Conservation (phyloP, 2,329 filamentous ascomycete species). For the Apiospora phragmitis region DNA sequence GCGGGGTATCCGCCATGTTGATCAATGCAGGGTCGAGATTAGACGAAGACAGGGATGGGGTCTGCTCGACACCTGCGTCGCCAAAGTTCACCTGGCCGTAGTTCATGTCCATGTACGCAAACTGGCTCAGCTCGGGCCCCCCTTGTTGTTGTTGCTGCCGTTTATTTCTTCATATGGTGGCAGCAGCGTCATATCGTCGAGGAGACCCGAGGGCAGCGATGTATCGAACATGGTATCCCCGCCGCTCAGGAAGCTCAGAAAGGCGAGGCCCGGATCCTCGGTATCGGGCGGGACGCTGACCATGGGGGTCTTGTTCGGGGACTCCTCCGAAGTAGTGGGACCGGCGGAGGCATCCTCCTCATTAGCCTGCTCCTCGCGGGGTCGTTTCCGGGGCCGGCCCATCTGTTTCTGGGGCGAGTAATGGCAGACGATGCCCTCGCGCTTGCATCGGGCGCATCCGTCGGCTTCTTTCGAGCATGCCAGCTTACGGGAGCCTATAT, state of each 20-base stretch:
- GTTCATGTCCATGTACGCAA: conserved; percentile 23
- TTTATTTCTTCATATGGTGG: neutral
- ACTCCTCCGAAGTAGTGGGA: conserved; percentile 8
- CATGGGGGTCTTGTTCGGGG: conserved; percentile 26
- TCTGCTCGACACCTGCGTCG: conserved; percentile 19
- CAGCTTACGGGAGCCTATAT: conserved; percentile 61
- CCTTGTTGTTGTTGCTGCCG: neutral
- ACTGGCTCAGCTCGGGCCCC: conserved; percentile 16
- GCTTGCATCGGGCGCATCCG: conserved; percentile 59
- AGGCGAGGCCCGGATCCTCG: conserved; percentile 27
- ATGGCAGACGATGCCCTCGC: conserved; percentile 57
- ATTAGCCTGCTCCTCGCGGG: conserved; percentile 27
- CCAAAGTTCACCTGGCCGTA: conserved; percentile 29
- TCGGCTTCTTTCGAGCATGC: conserved; percentile 63
- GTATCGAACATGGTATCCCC: conserved; percentile 20
- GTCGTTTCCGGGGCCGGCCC: conserved; percentile 64
- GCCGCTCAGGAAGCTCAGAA: conserved; percentile 27
- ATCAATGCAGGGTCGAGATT: conserved; percentile 32
- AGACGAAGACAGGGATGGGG: conserved; percentile 20
- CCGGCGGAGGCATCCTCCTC: neutral
- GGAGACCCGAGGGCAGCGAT: neutral
- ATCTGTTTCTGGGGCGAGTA: conserved; percentile 68
- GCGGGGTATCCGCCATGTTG: conserved; percentile 16
- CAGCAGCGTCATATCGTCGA: conserved; percentile 10
- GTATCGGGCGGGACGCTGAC: conserved; percentile 26